Evolutionary conservation across 73 alveolate species (phyloP), one percentile per base, ranked within the genome.

Genomic region (Stentor coeruleus): DNA sequence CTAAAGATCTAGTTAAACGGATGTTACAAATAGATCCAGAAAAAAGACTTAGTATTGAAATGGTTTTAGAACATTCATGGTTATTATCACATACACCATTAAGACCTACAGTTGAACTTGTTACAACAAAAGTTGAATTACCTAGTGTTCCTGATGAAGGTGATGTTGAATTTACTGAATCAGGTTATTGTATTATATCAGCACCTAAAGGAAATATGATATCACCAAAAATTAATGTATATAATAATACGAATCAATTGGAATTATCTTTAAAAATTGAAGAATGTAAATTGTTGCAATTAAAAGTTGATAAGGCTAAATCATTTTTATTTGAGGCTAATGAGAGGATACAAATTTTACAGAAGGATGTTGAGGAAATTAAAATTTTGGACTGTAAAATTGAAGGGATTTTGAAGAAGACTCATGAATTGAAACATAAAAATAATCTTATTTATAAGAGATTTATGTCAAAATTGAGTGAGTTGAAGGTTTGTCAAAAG

Each of bases 111-210:
- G 80, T 60, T 60, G 41, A n/a, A n/a, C 37, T 28, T 60, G 80
- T 28, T 38, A 60, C 6, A 26, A 26, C 6, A 49, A 49, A 49
- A 20, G 80, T 28, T 14, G 28, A 11, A 26, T 38, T 60, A 14
- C 80, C 80, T 6, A 6, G 20, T 60, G 41, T 60, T 6, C 55
- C 80, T 28, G 80, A 60, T 60, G 80, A 60, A 60, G 80, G 80
- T 6, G 80, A 60, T 28, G 41, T 60, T 60, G 37, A 60, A 6
- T 60, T 60, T n/a, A 26, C 37, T 28, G 80, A 60, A 35, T 14
- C 20, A 14, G 80, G 41, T 11, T 60, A 60, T 60, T 11, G 14
- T 60, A 38, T 60, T 6, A 38, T 60, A 14, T 60, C 80, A 60
- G 6, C 80, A 14, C 80, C 80, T 60, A 49, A 49, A 49, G 20